Conservation (phyloP, 2,329 filamentous ascomycete genomes). For the Rutstroemia sp. region DNA sequence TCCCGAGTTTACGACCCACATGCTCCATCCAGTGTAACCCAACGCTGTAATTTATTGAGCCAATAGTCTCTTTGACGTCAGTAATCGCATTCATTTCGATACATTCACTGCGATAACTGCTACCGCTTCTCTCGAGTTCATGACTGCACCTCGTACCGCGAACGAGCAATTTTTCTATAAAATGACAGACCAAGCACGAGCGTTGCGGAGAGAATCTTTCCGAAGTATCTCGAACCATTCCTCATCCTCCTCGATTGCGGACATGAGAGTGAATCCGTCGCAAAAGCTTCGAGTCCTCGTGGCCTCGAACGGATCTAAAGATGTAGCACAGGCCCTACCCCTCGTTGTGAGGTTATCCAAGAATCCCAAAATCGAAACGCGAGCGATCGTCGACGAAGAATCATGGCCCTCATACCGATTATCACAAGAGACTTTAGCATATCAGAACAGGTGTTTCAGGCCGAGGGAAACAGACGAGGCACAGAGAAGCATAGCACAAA, state of each 20-base stretch:
- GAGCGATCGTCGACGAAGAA: constrained; percentile 58
- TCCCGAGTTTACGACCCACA: no score
- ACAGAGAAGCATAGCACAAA: constrained; percentile 22
- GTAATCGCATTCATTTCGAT: no score
- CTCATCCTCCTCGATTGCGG: constrained; percentile 23
- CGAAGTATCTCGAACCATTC: background rate
- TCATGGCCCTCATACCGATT: constrained; percentile 43
- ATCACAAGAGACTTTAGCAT: constrained; percentile 53
- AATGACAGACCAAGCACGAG: no score
- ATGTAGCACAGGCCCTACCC: constrained; percentile 58
- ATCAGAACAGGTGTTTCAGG: constrained; percentile 45
- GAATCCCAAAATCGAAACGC: constrained; percentile 51
- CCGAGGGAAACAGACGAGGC: constrained; percentile 18
- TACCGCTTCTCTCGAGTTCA: no score
- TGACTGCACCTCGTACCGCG: no score
- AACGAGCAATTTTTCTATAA: no score
- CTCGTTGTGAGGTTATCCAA: constrained; percentile 62
- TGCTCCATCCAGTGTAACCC: no score
- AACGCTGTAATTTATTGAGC: no score
- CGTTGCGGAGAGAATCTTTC: no score
- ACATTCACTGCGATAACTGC: no score
- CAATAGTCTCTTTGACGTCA: no score
- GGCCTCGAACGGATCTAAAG: constrained; percentile 56
- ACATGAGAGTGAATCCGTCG: constrained; percentile 39
- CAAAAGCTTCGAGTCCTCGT: constrained; percentile 54